Evolutionary conservation across 345 rosid genomes (phyloP).

Genomic region (Ceriops tagal): DNA sequence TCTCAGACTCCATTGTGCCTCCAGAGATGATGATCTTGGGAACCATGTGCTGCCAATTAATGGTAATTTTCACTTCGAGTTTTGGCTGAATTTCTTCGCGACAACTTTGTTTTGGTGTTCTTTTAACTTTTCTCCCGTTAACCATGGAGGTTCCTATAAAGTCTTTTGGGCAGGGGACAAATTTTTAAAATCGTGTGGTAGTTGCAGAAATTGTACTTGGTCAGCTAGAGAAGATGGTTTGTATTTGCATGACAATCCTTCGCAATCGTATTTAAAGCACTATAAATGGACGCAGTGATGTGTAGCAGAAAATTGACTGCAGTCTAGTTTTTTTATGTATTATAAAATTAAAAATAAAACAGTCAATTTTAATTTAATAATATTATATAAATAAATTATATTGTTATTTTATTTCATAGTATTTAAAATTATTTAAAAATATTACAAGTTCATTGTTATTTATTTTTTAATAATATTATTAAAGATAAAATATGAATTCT

Average conservation of each 20-base stretch:
- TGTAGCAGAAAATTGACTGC: too few relatives aligned
- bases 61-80: neutral
- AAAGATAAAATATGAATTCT: too few relatives aligned
- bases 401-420: too few relatives aligned
- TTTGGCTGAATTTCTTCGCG: neutral
- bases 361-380: too few relatives aligned
- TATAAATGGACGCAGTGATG: neutral
- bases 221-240: constrained; percentile 9
- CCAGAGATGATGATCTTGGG: constrained; percentile 9
- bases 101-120: constrained; percentile 10
- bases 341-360: too few relatives aligned
- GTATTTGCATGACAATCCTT: neutral
- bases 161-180: constrained; percentile 4
- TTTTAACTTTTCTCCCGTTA: neutral
- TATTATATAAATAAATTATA: too few relatives aligned
- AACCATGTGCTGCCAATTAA: neutral
- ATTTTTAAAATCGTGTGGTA: too few relatives aligned
- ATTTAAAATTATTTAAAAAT: too few relatives aligned
- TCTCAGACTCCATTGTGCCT: constrained; percentile 3
- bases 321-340: too few relatives aligned
- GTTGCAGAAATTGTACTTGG: neutral
- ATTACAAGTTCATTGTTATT: too few relatives aligned
- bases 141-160: neutral
- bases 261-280: neutral
- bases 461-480: too few relatives aligned